These are phyloP conservation scores for Hypoxylon cercidicola DNA, from an alignment of 495 filamentous ascomycete genomes.

Conservation along the genomic window DNA sequence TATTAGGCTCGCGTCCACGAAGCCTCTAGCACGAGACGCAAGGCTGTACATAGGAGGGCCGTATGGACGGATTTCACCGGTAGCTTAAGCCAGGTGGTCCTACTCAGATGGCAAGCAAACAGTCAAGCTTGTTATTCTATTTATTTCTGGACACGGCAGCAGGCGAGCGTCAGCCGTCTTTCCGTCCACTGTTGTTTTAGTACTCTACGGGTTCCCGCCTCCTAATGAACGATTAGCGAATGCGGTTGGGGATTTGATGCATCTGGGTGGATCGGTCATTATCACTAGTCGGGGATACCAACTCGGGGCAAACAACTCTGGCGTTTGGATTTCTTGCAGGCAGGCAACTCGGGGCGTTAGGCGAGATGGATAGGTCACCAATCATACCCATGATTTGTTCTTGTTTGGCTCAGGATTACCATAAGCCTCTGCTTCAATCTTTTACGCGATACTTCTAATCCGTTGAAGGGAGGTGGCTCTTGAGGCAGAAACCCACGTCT, in stretches of 20 bases:
- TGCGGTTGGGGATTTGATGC: slow-evolving; percentile 24
- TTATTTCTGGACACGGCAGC: slow-evolving; percentile 8
- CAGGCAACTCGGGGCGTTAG: slow-evolving; percentile 25
- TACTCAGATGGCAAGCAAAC: background rate
- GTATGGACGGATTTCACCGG: no score
- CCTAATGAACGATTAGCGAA: slow-evolving; percentile 16
- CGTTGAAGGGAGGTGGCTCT: slow-evolving; percentile 17
- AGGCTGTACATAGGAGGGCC: no score
- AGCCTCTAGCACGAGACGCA: no score
- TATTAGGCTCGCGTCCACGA: no score
- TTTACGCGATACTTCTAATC: slow-evolving; percentile 25
- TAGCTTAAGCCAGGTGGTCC: background rate
- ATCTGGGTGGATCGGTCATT: slow-evolving; percentile 30
- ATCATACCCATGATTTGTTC: slow-evolving; percentile 22
- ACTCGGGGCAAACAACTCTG: slow-evolving; percentile 12
- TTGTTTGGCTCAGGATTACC: slow-evolving; percentile 15
- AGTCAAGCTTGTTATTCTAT: slow-evolving; percentile 4
- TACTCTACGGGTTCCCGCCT: background rate
- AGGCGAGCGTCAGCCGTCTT: slow-evolving; percentile 9
- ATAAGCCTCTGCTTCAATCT: slow-evolving; percentile 13
- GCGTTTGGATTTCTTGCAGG: slow-evolving; percentile 19
- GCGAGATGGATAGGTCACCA: slow-evolving; percentile 23
- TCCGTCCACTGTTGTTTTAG: slow-evolving; percentile 1
- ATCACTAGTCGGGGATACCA: slow-evolving; percentile 36
- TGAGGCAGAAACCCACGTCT: slow-evolving; percentile 17